Base-by-base conservation (phyloP, 2,329 filamentous ascomycete genomes). In the Fusarium illudens region DNA sequence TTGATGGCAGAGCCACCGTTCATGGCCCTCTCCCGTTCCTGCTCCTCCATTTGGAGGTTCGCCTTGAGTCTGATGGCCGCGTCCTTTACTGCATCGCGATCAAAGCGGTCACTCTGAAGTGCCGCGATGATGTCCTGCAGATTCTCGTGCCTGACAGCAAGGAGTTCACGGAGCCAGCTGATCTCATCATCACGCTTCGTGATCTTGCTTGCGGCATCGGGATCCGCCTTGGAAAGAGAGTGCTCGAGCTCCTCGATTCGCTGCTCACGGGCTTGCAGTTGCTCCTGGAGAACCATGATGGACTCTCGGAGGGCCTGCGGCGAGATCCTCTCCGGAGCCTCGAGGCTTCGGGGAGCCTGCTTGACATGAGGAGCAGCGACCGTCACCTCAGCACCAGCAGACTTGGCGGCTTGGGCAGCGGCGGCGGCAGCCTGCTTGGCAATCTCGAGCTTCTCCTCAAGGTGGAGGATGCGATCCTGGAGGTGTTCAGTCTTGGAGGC, bases 1-100 rank as follows among this genome's bases (percentile, higher is more conserved):
- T 84, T 87, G 64, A 90, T 84, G 27, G 87, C 83, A 8, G 89
- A 91, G 13, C 87, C 87, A 49, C 90, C 90, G 56, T 91, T 89
- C 80, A 92, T 87, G 1, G 93, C 90, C 62, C 96, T 88, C 78
- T 98, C 95, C 53, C 93, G 92, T 80, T 97, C 94, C 77, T 97
- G 93, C 76, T 96, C 92, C 79, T 99, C 95, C 96, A 99, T 99
- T 77, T 98, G 93, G 33, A 99, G 84, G 75, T 97, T 97, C 13
- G 96, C 93, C 77, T 93, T 93, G 64, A 99, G 89, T 55, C 96
- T 91, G 72, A 98, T 98, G 33, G 93, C 92, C 6, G 94, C 94
- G 76, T 98, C 94, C 73, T 92, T 92, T 67, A 97, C 92, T 6
- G 87, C 86, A 65, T 93, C 89, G 60, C 89, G 88, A 77, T 98